Percentiles rank a stretch among this genome's conserved stretches.
Evolutionary conservation across 225 moss, liverwort and hornwort genomes (phyloP).

Genomic region (Polytrichum formosum): DNA sequence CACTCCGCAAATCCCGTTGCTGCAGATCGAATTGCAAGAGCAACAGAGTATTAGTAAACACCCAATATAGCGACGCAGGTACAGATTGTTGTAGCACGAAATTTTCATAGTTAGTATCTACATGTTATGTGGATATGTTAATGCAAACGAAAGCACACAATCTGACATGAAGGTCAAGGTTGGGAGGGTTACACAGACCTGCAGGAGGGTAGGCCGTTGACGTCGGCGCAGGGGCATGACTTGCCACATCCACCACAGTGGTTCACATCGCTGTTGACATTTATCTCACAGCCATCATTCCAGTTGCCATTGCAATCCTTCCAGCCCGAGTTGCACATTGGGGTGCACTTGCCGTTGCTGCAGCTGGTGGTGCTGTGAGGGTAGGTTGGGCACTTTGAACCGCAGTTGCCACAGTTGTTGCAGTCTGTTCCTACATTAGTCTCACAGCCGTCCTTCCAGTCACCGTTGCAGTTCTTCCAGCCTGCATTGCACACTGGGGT

Average conservation of each 20-base stretch:
- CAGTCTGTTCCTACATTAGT: not conserved
- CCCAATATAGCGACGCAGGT: too few species aligned
- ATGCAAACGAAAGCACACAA: too few species aligned
- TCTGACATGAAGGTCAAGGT: too few species aligned
- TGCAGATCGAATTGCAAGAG: not conserved
- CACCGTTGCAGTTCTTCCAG: constrained; percentile 6
- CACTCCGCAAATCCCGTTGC: not conserved
- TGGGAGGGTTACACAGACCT: too few species aligned
- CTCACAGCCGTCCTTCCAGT: constrained; percentile 15
- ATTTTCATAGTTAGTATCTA: too few species aligned
- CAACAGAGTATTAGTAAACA: not conserved
- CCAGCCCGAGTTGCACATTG: not conserved
- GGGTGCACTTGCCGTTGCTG: not conserved
- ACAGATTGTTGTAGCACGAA: too few species aligned
- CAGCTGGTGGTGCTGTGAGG: not conserved
- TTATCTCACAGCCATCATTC: not conserved
- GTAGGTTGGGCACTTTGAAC: not conserved
- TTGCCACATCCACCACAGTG: constrained; percentile 15
- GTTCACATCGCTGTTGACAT: not conserved
- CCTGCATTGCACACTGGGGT: not conserved
- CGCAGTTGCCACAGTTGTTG: constrained; percentile 9
- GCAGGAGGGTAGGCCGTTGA: too few species aligned
- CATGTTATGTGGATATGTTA: too few species aligned
- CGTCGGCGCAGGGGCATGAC: not conserved
- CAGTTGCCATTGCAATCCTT: not conserved